Evolutionary conservation across 73 alveolate genomes (phyloP).

Genomic region (Diophrys appendiculata): DNA sequence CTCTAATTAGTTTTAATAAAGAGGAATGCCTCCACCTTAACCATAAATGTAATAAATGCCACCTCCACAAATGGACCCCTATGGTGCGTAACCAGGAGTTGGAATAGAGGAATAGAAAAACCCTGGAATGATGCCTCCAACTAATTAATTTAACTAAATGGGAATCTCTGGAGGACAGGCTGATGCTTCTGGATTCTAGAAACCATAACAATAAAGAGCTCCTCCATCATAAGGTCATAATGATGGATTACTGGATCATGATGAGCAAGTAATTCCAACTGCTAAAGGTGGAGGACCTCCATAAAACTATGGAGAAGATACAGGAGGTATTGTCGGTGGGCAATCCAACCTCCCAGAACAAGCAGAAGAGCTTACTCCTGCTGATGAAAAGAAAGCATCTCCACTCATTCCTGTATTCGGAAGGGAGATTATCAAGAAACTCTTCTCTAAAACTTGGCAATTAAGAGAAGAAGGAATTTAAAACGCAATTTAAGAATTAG

Average conservation of each 20-base stretch:
- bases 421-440: slow-evolving; percentile 76
- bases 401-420: slow-evolving; percentile 93
- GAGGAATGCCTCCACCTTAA: too few species aligned
- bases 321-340: slow-evolving; percentile 66
- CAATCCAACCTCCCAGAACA: slow-evolving; percentile 57
- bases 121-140: too few species aligned
- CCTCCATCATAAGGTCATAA: neutral
- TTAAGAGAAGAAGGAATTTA: slow-evolving; percentile 85
- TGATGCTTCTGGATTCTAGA: neutral
- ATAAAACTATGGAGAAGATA: slow-evolving; percentile 68
- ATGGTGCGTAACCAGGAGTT: too few species aligned
- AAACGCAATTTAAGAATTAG: slow-evolving; percentile 55
- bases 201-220: too few species aligned
- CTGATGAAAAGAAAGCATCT: slow-evolving; percentile 76
- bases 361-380: slow-evolving; percentile 56
- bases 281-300: slow-evolving; percentile 60
- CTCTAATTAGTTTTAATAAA: too few species aligned
- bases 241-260: slow-evolving; percentile 32
- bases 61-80: too few species aligned
- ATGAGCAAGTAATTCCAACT: slow-evolving; percentile 82
- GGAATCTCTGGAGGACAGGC: slow-evolving; percentile 8
- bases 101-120: too few species aligned
- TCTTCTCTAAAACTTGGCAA: slow-evolving; percentile 90
- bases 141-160: too few species aligned
- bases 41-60: too few species aligned